Percentiles rank a stretch among this genome's conserved stretches.
Evolutionary conservation across 2,329 filamentous ascomycete genomes (phyloP).

Genomic region (Diaporthe sp.): DNA sequence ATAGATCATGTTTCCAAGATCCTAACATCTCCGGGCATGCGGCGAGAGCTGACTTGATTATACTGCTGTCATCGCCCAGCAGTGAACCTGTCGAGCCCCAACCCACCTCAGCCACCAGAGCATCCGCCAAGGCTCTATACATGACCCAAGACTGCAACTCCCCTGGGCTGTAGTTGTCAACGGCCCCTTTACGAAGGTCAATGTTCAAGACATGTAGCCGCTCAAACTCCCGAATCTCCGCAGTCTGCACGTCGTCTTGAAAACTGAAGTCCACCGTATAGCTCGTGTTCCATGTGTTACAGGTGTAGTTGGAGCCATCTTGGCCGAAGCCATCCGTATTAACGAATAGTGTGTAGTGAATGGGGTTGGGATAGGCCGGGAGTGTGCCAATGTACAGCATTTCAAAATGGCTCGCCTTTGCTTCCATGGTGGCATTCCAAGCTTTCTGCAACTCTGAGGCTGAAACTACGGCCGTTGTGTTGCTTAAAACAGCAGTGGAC

Average conservation of each 20-base stretch:
- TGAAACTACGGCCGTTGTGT: too few species aligned
- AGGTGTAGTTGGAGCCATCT: neutral
- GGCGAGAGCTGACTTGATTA: neutral
- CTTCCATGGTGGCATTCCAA: neutral
- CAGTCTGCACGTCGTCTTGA: neutral
- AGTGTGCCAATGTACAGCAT: neutral
- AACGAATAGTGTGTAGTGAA: neutral
- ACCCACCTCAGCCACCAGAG: neutral
- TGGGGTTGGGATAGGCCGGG: neutral
- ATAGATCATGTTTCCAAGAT: neutral
- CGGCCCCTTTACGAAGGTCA: neutral
- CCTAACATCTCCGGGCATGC: neutral
- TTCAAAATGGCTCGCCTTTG: neutral
- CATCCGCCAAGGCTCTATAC: neutral
- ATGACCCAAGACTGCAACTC: neutral
- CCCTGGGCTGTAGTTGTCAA: neutral
- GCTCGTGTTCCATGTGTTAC: neutral
- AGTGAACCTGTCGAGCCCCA: neutral
- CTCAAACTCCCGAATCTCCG: neutral
- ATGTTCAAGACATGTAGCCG: neutral
- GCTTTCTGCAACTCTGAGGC: neutral
- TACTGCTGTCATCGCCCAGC: neutral
- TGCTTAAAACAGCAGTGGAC: neutral
- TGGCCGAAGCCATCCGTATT: neutral
- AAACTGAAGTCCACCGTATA: neutral